Evolutionary conservation across 192 early-diverging fungal genomes (phyloP), one percentile per base, ranked within the genome.

Genomic region (Mortierella hygrophila): DNA sequence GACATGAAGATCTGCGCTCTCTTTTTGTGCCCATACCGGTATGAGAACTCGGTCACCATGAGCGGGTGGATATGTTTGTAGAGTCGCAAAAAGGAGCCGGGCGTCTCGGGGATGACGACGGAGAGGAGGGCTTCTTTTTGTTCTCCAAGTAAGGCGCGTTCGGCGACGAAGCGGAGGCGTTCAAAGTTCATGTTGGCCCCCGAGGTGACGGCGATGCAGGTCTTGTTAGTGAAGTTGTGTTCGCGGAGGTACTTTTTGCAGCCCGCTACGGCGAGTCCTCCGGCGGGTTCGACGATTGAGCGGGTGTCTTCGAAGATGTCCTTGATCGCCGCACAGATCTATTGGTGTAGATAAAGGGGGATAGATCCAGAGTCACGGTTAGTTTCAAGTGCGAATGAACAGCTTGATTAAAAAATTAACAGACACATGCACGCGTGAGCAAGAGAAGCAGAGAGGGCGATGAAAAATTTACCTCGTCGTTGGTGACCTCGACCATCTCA

Each of bases 101-200:
- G 96, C 41, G 86, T 73, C 81, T 99, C 98, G n/a, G 98, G 97
- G 40, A 99, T 97, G n/a, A 94, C 93, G 10, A 97, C 96, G 4
- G 93, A 95, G 41, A 97, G 90, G n/a, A 99, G 92, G 4, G 94
- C 99, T 87, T 99, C 99, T 65, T 87, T 91, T 46, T 96, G 90
- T 87, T 99, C 99, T 70, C 99, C 98, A n/a, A 99, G 87, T 7
- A 95, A 94, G 6, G 99, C 97, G 70, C 99, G 94, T 85, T 99
- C 98, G 21, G 97, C 97, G 1, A 99, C 97, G 80, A 99, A 99
- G 55, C 97, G 93, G n/a, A 99, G 91, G 1, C 98, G 94, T 85
- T 98, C 97, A 93, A 99, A 99, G 88, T 99, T 98, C 94, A 99
- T 98, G 90, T 99, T 99, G 54, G 99, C 99, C 21, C 99, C 99